These are phyloP conservation scores for Begonia peltatifolia DNA, from an alignment of 306 rosid genomes.

Conservation along the genomic window DNA sequence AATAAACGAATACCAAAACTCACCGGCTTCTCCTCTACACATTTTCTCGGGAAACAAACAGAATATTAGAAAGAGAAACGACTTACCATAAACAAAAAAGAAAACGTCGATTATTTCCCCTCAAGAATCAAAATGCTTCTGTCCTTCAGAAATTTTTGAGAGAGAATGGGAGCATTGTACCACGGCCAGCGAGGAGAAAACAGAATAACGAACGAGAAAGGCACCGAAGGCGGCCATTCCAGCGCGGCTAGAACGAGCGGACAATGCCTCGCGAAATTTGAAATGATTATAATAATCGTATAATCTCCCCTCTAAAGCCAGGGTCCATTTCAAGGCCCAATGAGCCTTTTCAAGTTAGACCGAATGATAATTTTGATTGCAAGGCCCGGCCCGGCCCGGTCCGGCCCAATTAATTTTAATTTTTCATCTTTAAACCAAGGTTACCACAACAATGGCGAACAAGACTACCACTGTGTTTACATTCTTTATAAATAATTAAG, in stretches of 20 bases:
- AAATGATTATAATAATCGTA: constrained; percentile 1
- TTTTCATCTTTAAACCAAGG: too few species aligned
- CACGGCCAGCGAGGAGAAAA: constrained; percentile 7
- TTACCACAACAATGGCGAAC: too few species aligned
- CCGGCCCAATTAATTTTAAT: too few species aligned
- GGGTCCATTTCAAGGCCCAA: too few species aligned
- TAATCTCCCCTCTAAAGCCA: too few species aligned
- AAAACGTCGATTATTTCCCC: constrained; percentile 11
- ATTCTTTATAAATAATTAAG: too few species aligned
- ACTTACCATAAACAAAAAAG: constrained; percentile 13
- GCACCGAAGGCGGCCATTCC: constrained; percentile 22
- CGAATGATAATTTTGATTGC: too few species aligned
- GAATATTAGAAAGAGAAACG: background rate
- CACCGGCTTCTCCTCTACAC: background rate
- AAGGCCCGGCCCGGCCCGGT: too few species aligned
- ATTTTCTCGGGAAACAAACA: background rate
- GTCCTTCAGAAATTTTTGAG: constrained; percentile 6
- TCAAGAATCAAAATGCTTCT: background rate
- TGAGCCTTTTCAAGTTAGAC: too few species aligned
- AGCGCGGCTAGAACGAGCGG: too few species aligned
- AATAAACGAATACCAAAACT: background rate
- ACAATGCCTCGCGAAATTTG: constrained; percentile 1
- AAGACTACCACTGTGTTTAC: too few species aligned
- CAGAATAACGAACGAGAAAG: constrained; percentile 19
- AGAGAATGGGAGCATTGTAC: background rate